Base-by-base conservation (phyloP, 225 moss, liverwort and hornwort genomes). In the Anthoceros angustus region DNA sequence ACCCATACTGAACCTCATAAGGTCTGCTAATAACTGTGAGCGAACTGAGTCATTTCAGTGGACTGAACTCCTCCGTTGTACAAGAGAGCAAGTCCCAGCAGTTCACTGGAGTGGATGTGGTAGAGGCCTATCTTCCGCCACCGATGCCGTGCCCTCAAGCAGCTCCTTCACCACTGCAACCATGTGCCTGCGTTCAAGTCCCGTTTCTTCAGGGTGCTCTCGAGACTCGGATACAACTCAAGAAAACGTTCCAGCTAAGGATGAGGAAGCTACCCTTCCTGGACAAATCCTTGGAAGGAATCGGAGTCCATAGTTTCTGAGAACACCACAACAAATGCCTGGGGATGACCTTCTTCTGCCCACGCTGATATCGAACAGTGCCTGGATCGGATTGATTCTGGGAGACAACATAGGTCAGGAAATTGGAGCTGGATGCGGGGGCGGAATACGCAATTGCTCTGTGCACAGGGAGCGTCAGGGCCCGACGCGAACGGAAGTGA, bases 291-390 rank as follows among this genome's bases (percentile, higher is more conserved):
- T 62, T 80, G 78, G 73, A 98, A 92, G 71, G 77, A 89, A 46
- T 82, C 71, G 0, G 80, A 72, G 41, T 87, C 87, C 64, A 98
- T 69, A 42, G 75, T 77, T 68, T 98, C 92, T 6, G 92, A 89
- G 70, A 92, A 89, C 42, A 92, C 84, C 70, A 86, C 87, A 66
- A 98, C 92, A 62, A 91, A 98, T 67, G 95, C 88, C 65, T 75
- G 64, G 67, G 78, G 82, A 70, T 98, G 86, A 92, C 79, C 67
- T 91, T 92, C 78, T 98, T 91, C 72, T 92, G 74, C 45, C 75
- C 85, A 48, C 92, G 85, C 72, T 87, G 86, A 75, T 98, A 85
- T 67, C 95, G 78, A 9, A 91, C 84, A 40, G 92, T 98, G 71
- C 84, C 87, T 38, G 87, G 32, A 32, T 32, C 32, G 32, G 4